Evolutionary conservation across 2,329 filamentous ascomycete species (phyloP), one percentile per base, ranked within the genome.

Genomic region (Hortaea werneckii): DNA sequence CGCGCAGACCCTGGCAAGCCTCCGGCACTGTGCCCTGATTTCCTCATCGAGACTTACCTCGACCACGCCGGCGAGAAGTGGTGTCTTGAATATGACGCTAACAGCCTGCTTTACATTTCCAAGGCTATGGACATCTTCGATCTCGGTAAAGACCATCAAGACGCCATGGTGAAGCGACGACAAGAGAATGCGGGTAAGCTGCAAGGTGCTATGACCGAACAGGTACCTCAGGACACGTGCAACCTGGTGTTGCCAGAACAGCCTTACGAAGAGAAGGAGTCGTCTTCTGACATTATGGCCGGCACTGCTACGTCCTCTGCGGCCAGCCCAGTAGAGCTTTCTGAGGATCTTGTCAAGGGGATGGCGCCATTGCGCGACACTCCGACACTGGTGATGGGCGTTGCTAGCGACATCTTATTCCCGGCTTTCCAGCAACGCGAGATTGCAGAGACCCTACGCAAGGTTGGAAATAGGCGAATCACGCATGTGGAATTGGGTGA

Each of bases 101-200:
- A 98, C 67, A 95, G 88, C 60, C 70, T 96, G 35, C 73, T 98
- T 2, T 98, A 98, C 65, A 87, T 98, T 46, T 94, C 87, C 65
- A 98, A 98, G 68, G 92, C 92, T 5, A 98, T 98, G 92, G 92
- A 98, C 62, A 74, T 98, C 9, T 98, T 98, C 64, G 92, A 98
- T 59, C 77, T 98, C 0, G 88, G 92, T 26, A 71, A 72, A 41
- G 75, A 79, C 37, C 81, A 83, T 60, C 86, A 89, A 61, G 65
- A 70, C 3, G 78, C 76, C 13, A 79, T 85, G 2, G 71, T 71
- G 13, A 60, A 71, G 29, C 77, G 87, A 28, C 74, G 89, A 11
- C 71, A 75, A 10, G 73, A 78, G 45, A 80, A 83, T 41, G 69
- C 76, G 50, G 66, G 70, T 39, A 76, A 77, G 42, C 67, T 89